A percentile compares a stretch with the other conserved stretches of the same genome.
Evolutionary conservation across 306 rosid species (phyloP).

Genomic region (Begonia masoniana): DNA sequence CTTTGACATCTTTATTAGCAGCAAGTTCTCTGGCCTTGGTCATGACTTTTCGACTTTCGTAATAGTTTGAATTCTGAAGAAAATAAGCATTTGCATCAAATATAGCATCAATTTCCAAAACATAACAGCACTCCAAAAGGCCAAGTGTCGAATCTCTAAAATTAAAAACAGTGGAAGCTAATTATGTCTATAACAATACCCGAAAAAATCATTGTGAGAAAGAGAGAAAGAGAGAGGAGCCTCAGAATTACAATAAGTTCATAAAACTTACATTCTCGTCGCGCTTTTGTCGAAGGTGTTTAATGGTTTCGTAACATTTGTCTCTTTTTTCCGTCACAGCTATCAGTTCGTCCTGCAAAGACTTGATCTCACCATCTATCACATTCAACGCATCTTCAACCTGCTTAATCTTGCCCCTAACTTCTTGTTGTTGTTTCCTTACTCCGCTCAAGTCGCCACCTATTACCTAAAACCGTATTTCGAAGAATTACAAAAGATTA

Average conservation of each 20-base stretch:
- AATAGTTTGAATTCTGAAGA: conserved; percentile 56
- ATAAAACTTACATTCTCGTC: conserved; percentile 62
- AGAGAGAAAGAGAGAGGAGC: background rate
- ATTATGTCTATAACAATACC: background rate
- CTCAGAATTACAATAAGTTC: background rate
- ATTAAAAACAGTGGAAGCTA: background rate
- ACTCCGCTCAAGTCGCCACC: conserved; percentile 90
- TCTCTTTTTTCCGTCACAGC: conserved; percentile 58
- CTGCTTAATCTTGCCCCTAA: conserved; percentile 73
- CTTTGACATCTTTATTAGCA: conserved; percentile 51
- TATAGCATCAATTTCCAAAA: background rate
- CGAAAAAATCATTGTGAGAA: background rate
- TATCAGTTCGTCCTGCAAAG: conserved; percentile 55
- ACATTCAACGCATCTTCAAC: conserved; percentile 49
- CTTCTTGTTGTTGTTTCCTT: conserved; percentile 66
- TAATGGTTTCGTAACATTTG: conserved; percentile 46
- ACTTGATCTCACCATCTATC: conserved; percentile 45
- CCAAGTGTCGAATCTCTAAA: background rate
- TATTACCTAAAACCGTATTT: conserved; percentile 41
- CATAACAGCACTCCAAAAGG: background rate
- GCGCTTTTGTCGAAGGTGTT: conserved; percentile 53
- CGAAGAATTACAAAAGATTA: background rate
- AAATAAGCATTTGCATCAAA: background rate
- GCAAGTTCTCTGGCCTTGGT: conserved; percentile 69
- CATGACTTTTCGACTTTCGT: conserved; percentile 51